These are phyloP conservation scores for Mucor circinelloides DNA, from an alignment of 371 early-diverging fungal genomes.

Conservation along the genomic window DNA sequence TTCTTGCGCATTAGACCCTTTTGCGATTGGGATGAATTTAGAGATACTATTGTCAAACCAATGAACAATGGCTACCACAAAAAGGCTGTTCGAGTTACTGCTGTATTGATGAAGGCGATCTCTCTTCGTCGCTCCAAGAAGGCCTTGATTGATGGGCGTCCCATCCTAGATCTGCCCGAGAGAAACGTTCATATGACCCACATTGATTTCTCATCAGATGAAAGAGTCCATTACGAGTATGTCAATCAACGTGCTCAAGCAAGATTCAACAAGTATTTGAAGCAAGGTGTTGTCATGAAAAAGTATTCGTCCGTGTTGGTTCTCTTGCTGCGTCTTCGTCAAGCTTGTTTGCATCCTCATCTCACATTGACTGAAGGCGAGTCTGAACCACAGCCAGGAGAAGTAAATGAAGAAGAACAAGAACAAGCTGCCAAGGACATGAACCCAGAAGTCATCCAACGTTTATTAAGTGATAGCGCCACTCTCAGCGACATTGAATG, in stretches of 20 bases:
- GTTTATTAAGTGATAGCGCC: slow-evolving; percentile 23
- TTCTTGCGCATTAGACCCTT: slow-evolving; percentile 78
- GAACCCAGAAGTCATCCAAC: slow-evolving; percentile 23
- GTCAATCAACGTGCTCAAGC: slow-evolving; percentile 54
- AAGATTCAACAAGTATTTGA: slow-evolving; percentile 51
- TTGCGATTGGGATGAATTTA: slow-evolving; percentile 58
- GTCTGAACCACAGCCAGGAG: not conserved
- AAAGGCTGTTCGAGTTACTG: slow-evolving; percentile 41
- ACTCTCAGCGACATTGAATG: slow-evolving; percentile 32
- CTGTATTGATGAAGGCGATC: slow-evolving; percentile 50
- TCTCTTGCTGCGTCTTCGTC: slow-evolving; percentile 42
- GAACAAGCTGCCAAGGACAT: slow-evolving; percentile 15
- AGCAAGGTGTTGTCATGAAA: slow-evolving; percentile 57
- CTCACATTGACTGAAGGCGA: slow-evolving; percentile 30
- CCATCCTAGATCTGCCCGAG: slow-evolving; percentile 63
- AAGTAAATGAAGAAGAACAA: slow-evolving; percentile 2
- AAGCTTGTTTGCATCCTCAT: slow-evolving; percentile 44
- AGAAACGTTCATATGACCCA: slow-evolving; percentile 58
- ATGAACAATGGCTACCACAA: slow-evolving; percentile 26
- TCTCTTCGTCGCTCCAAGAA: slow-evolving; percentile 71
- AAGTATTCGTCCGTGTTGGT: slow-evolving; percentile 59
- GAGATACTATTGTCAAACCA: slow-evolving; percentile 52
- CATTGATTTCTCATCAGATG: slow-evolving; percentile 60
- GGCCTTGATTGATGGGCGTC: slow-evolving; percentile 63
- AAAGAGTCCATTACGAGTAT: slow-evolving; percentile 63